These are phyloP conservation scores for Myxozyma monticola DNA, from an alignment of 805 yeast genomes.

Conservation along the genomic window DNA sequence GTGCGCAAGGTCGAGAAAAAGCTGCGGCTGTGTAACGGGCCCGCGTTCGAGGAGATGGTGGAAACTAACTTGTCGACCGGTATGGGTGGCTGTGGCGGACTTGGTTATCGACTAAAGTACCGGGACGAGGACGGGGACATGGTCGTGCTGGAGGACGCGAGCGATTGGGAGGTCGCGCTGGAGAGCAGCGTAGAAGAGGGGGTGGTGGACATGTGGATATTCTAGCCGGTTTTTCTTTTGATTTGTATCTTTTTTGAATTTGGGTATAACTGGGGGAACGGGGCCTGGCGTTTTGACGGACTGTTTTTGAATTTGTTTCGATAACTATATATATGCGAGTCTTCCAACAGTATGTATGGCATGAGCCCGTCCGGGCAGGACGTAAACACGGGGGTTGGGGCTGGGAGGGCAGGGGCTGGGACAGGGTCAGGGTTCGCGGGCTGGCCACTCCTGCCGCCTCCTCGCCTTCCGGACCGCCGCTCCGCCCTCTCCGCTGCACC, in stretches of 20 bases:
- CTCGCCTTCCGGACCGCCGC: not conserved
- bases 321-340: too few relatives aligned
- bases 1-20: conserved; percentile 59
- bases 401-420: not conserved
- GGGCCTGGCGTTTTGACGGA: too few relatives aligned
- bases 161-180: conserved; percentile 28
- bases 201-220: conserved; percentile 24
- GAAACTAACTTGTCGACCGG: conserved; percentile 29
- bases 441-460: not conserved
- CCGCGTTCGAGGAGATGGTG: conserved; percentile 35
- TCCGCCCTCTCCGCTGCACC: not conserved
- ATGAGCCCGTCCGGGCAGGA: too few relatives aligned
- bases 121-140: conserved; percentile 95
- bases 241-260: not conserved
- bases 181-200: conserved; percentile 24
- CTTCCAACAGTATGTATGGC: too few relatives aligned
- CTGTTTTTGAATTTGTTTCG: too few relatives aligned
- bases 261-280: not conserved
- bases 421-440: not conserved
- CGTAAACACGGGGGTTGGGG: too few relatives aligned
- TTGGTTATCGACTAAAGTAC: conserved; percentile 57
- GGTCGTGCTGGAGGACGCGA: conserved; percentile 43
- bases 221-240: not conserved
- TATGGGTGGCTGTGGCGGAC: conserved; percentile 6
- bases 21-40: conserved; percentile 54